Percentiles rank a stretch among this genome's conserved stretches.
Evolutionary conservation across 495 filamentous ascomycete genomes (phyloP).

Genomic region (Oidiodendron maius): DNA sequence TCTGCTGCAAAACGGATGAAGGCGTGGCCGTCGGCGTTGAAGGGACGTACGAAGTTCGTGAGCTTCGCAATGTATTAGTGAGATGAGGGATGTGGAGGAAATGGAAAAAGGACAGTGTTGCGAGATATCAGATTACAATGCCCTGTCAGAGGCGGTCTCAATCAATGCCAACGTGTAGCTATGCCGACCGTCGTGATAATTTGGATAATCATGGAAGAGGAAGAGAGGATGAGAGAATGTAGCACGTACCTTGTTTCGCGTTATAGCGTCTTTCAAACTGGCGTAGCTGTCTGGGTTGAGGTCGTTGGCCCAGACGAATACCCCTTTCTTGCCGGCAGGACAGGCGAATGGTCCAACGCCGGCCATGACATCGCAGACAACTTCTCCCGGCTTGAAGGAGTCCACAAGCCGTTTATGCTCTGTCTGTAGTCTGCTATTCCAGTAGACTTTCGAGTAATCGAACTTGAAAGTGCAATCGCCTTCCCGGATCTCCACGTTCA

Average conservation of each 20-base stretch:
- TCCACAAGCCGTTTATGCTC: slow-evolving; percentile 80
- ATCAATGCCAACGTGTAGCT: slow-evolving; percentile 6
- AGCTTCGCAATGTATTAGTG: slow-evolving; percentile 41
- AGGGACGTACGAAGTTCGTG: slow-evolving; percentile 63
- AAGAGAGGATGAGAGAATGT: neutral
- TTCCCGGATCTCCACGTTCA: slow-evolving; percentile 71
- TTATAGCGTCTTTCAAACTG: slow-evolving; percentile 62
- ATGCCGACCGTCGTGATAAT: slow-evolving; percentile 16
- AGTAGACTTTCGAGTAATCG: slow-evolving; percentile 88
- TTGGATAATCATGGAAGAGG: slow-evolving; percentile 13
- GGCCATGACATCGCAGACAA: slow-evolving; percentile 95
- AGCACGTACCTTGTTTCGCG: slow-evolving; percentile 64
- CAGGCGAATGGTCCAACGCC: slow-evolving; percentile 94
- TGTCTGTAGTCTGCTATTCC: slow-evolving; percentile 85
- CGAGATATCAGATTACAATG: slow-evolving; percentile 9
- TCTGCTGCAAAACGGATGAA: slow-evolving; percentile 71
- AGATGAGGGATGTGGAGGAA: neutral
- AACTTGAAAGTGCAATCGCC: slow-evolving; percentile 59
- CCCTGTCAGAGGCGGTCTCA: slow-evolving; percentile 10
- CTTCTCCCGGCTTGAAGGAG: slow-evolving; percentile 75
- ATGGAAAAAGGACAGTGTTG: neutral
- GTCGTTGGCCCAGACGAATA: slow-evolving; percentile 97
- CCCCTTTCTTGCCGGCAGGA: slow-evolving; percentile 79
- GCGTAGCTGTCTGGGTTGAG: slow-evolving; percentile 84
- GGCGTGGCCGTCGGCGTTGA: slow-evolving; percentile 69